Evolutionary conservation across 2,329 filamentous ascomycete species (phyloP).

Genomic region (Aspergillus pseudoglaucus): DNA sequence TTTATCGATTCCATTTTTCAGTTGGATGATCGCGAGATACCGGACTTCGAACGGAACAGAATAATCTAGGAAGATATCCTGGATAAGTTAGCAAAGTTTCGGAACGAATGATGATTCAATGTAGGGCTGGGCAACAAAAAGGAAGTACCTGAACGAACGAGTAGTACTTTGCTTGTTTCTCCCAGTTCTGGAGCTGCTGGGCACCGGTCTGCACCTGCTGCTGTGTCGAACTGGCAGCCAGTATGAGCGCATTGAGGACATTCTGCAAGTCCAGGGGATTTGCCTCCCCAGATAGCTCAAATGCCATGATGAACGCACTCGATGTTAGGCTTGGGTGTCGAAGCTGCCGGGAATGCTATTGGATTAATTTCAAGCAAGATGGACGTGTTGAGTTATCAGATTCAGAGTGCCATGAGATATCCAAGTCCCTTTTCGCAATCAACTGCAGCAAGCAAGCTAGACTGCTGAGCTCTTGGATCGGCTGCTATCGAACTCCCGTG

Average conservation of each 20-base stretch:
- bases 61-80: slow-evolving; percentile 77
- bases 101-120: neutral
- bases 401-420: slow-evolving; percentile 4
- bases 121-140: neutral
- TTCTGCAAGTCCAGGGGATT: slow-evolving; percentile 60
- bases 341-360: neutral
- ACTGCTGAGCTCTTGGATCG: neutral
- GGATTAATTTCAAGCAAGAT: neutral
- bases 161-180: slow-evolving; percentile 60
- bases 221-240: slow-evolving; percentile 57
- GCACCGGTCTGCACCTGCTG: slow-evolving; percentile 60
- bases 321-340: neutral
- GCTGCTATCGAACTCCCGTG: neutral
- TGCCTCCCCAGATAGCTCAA: slow-evolving; percentile 78
- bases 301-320: slow-evolving; percentile 50
- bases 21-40: slow-evolving; percentile 83
- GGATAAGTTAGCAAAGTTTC: slow-evolving; percentile 6
- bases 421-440: neutral
- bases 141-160: slow-evolving; percentile 58
- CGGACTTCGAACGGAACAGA: slow-evolving; percentile 70
- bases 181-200: slow-evolving; percentile 67
- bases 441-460: neutral
- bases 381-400: neutral
- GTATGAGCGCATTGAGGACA: slow-evolving; percentile 58
- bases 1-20: slow-evolving; percentile 95